Conservation (phyloP, 1,139 yeast species). For the Ogataea hybrid region DNA sequence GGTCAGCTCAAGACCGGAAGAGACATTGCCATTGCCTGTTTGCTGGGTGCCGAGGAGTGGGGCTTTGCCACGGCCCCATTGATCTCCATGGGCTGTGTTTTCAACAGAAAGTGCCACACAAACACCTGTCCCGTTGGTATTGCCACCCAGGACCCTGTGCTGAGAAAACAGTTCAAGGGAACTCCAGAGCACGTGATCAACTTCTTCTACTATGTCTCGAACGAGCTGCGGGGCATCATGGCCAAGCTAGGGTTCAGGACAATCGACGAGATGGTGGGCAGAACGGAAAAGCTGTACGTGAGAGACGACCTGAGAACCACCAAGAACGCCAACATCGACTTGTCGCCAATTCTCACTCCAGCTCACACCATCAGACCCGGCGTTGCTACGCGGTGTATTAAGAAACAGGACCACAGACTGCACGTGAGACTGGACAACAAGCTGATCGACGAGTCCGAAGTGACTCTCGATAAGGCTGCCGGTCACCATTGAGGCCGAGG, state of each 20-base stretch:
- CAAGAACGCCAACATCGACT: constrained; percentile 88
- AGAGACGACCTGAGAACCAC: constrained; percentile 84
- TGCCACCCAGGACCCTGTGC: constrained; percentile 96
- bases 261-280: constrained; percentile 97
- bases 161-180: constrained; percentile 89
- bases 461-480: constrained; percentile 92
- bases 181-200: constrained; percentile 98
- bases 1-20: constrained; percentile 97
- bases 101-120: constrained; percentile 92
- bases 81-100: constrained; percentile 95
- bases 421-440: constrained; percentile 94
- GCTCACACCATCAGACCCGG: constrained; percentile 98
- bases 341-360: constrained; percentile 92
- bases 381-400: constrained; percentile 88
- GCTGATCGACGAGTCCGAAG: constrained; percentile 91
- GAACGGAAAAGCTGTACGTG: constrained; percentile 84
- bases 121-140: constrained; percentile 98
- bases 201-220: constrained; percentile 92
- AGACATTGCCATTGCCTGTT: constrained; percentile 93
- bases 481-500: constrained; percentile 88
- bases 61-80: constrained; percentile 97
- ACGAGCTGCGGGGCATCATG: constrained; percentile 90
- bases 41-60: constrained; percentile 98
- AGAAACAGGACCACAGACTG: constrained; percentile 91
- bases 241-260: constrained; percentile 94